phyloP scores from a whole-genome alignment of 495 filamentous ascomycete genomes.

The Xylaria sp. region DNA sequence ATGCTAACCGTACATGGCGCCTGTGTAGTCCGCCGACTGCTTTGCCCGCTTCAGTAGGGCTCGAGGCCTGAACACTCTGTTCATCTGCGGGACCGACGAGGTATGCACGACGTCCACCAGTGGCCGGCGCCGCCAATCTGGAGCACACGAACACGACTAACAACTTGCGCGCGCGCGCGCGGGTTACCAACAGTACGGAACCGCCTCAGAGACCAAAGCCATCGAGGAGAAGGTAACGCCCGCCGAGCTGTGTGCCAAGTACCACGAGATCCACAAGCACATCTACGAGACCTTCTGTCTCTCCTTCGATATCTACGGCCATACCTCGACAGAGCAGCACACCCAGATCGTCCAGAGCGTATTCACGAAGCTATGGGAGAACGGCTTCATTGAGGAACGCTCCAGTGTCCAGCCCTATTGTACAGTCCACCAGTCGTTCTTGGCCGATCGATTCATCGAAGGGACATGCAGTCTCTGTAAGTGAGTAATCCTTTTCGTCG shows the following conservation, averaged over 20 bases:
- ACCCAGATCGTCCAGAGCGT: conserved; percentile 87
- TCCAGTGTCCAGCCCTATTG: conserved; percentile 84
- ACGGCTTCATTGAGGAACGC: conserved; percentile 83
- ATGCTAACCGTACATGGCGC: not conserved
- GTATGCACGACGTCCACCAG: not conserved
- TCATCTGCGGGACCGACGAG: conserved; percentile 44
- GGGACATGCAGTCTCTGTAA: conserved; percentile 24
- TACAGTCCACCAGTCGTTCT: conserved; percentile 79
- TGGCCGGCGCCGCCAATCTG: not conserved
- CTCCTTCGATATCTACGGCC: conserved; percentile 48
- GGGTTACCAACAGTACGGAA: conserved; percentile 39
- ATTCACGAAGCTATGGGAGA: conserved; percentile 75
- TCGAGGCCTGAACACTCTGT: conserved; percentile 16
- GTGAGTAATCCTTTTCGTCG: not conserved
- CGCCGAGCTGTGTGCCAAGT: conserved; percentile 47
- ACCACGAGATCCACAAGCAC: conserved; percentile 45
- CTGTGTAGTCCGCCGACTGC: conserved; percentile 50
- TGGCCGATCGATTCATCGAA: conserved; percentile 79
- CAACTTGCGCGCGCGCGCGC: not conserved
- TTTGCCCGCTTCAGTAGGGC: conserved; percentile 69
- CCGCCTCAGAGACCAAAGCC: conserved; percentile 49
- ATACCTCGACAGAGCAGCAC: conserved; percentile 57
- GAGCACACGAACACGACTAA: not conserved
- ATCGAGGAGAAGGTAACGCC: conserved; percentile 45
- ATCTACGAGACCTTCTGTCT: conserved; percentile 49